phyloP scores from a whole-genome alignment of 768 basidiomycete genomes.

The Dacryopinax spathularia region DNA sequence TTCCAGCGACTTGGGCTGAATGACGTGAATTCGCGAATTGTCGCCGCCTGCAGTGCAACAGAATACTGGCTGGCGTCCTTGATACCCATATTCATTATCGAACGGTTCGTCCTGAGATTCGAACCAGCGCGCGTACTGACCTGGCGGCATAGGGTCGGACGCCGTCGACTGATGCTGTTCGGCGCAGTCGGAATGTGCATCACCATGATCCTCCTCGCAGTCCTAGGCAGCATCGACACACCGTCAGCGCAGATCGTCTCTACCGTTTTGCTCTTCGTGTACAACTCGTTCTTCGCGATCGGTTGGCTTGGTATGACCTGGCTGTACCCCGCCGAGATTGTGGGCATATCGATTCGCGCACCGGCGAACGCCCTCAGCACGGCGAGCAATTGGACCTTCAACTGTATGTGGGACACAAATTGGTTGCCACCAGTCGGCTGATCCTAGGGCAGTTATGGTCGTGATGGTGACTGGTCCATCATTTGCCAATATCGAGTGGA shows the following conservation, averaged over 20 bases:
- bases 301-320: constrained; percentile 63
- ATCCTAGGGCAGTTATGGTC: constrained; percentile 25
- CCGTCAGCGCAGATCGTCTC: constrained; percentile 37
- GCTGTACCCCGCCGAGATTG: constrained; percentile 59
- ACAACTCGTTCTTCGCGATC: constrained; percentile 55
- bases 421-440: no score
- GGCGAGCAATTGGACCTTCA: constrained; percentile 28
- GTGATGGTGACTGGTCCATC: constrained; percentile 50
- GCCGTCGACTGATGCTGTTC: constrained; percentile 20
- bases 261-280: constrained; percentile 47
- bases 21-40: constrained; percentile 43
- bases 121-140: constrained; percentile 7
- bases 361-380: constrained; percentile 53
- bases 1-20: constrained; percentile 47
- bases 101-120: not conserved
- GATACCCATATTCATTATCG: constrained; percentile 13
- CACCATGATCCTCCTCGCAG: constrained; percentile 46
- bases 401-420: constrained; percentile 6
- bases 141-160: constrained; percentile 16
- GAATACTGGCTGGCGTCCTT: constrained; percentile 19
- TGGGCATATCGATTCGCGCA: constrained; percentile 45
- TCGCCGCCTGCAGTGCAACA: constrained; percentile 20
- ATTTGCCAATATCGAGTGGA: constrained; percentile 44
- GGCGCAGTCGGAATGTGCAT: constrained; percentile 19
- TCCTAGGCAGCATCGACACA: constrained; percentile 40